Evolutionary conservation across 2,329 filamentous ascomycete genomes (phyloP).

Genomic region (Neonectria sp.): DNA sequence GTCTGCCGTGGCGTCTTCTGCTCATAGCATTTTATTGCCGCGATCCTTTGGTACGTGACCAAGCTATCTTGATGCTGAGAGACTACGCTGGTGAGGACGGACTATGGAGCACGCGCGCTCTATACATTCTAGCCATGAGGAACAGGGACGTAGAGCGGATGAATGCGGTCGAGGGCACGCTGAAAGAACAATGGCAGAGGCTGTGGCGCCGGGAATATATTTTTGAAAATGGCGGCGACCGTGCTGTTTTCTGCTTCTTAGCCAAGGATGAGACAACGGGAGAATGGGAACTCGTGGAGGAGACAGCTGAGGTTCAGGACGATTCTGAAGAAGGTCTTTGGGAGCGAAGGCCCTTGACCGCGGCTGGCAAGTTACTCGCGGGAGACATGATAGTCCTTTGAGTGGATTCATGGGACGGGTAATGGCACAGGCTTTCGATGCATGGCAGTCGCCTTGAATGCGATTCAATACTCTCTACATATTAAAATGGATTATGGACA

Average conservation of each 20-base stretch:
- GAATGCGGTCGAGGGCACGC: slow-evolving; percentile 49
- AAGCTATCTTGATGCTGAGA: slow-evolving; percentile 50
- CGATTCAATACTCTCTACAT: neutral
- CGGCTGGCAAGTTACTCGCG: slow-evolving; percentile 34
- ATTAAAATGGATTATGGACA: neutral
- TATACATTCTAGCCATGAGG: slow-evolving; percentile 47
- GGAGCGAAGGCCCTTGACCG: slow-evolving; percentile 36
- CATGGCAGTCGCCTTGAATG: neutral
- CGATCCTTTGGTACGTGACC: slow-evolving; percentile 50
- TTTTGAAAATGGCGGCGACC: slow-evolving; percentile 54
- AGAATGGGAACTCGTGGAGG: slow-evolving; percentile 40
- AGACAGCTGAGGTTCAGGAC: slow-evolving; percentile 28
- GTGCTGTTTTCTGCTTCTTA: slow-evolving; percentile 50
- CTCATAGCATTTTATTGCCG: slow-evolving; percentile 49
- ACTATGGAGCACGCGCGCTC: slow-evolving; percentile 47
- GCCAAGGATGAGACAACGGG: slow-evolving; percentile 39
- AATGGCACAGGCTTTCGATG: neutral
- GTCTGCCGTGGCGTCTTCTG: slow-evolving; percentile 45
- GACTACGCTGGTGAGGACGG: slow-evolving; percentile 55
- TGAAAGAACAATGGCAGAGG: slow-evolving; percentile 50
- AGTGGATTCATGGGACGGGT: neutral
- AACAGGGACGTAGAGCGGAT: slow-evolving; percentile 47
- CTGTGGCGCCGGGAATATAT: slow-evolving; percentile 53
- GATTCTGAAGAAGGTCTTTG: slow-evolving; percentile 36
- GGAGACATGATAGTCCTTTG: slow-evolving; percentile 30